These are phyloP conservation scores for Penicillium sp. DNA, from an alignment of 2,329 filamentous ascomycete genomes.

Conservation along the genomic window DNA sequence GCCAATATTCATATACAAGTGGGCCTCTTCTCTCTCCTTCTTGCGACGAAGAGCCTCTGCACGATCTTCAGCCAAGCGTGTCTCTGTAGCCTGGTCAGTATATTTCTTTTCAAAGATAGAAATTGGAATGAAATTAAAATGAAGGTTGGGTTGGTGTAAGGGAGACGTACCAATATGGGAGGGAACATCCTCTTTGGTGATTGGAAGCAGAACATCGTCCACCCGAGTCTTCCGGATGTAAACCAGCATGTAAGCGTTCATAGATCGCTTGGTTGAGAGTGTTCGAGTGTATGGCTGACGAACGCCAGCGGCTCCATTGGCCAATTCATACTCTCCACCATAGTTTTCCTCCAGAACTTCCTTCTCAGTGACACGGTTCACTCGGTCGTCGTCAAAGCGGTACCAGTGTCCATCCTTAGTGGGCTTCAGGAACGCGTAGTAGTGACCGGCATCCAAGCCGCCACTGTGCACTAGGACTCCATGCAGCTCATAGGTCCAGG, in stretches of 20 bases:
- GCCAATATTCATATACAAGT: constrained; percentile 83
- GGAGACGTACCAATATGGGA: constrained; percentile 68
- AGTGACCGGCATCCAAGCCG: constrained; percentile 94
- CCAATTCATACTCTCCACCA: constrained; percentile 75
- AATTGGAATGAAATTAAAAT: neutral
- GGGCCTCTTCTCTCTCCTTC: constrained; percentile 90
- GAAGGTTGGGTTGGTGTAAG: neutral
- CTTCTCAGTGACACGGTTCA: constrained; percentile 87
- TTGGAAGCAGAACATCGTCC: constrained; percentile 77
- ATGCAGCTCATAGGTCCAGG: constrained; percentile 90
- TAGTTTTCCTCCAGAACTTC: constrained; percentile 97
- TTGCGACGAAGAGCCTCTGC: constrained; percentile 71
- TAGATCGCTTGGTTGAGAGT: constrained; percentile 65
- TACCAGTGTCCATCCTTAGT: constrained; percentile 92
- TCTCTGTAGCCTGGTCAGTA: constrained; percentile 51
- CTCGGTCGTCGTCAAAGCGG: constrained; percentile 95
- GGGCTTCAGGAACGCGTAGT: constrained; percentile 96
- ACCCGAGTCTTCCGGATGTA: constrained; percentile 86
- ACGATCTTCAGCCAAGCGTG: constrained; percentile 78
- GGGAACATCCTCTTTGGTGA: constrained; percentile 77
- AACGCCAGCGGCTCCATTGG: constrained; percentile 57
- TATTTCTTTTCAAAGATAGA: neutral
- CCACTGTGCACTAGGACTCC: constrained; percentile 95
- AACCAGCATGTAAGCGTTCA: constrained; percentile 98
- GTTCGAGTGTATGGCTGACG: constrained; percentile 66